Evolutionary conservation across 441 rosid genomes (phyloP), one percentile per base, ranked within the genome.

Genomic region (Capsella rubella): DNA sequence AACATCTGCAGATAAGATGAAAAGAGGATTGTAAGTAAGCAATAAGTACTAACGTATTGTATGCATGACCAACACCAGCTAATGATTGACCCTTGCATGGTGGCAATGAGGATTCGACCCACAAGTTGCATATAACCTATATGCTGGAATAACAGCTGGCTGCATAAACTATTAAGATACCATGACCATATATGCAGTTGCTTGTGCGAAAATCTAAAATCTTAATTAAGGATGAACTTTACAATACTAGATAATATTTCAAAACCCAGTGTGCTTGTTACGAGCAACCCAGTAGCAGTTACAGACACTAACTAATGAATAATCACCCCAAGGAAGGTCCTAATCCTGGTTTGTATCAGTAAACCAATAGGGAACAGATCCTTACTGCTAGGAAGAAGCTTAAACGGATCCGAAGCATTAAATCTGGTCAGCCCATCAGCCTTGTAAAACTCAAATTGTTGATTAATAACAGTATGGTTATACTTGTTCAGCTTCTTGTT

Each of bases 301-400:
- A 37, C 7, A 14, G 18, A 8, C 9, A 32, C 31, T 47, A 12
- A 64, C 45, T 64, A 64, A 46, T 0, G 12, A n/a, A 46, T 46
- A 64, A 29, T 5, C 34, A 14, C 28, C 39, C 68, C 9, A 25
- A 34, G 57, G 5, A 65, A 6, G 46, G 34, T 65, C 6, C 13
- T 50, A 50, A 34, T 18, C 31, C 2, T 21, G 1, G 46, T 61
- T 49, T 42, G 11, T 27, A 67, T 27, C 14, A 42, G 62, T 29
- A 1, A 46, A 5, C 4, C 13, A 69, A 21, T 21, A 21, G 25
- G 25, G 25, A 21, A 54, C 35, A 49, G 53, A 65, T 14, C n/a
- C 87, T 64, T 88, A 91, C 98, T 88, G 91, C 98, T 91, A 8
- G 96, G 87, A 79, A 93, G 98, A 69, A 89, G 89, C 85, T 87